Evolutionary conservation across 1,139 yeast genomes (phyloP), one percentile per base, ranked within the genome.

Genomic region (Barnettozyma hawaiiensis): DNA sequence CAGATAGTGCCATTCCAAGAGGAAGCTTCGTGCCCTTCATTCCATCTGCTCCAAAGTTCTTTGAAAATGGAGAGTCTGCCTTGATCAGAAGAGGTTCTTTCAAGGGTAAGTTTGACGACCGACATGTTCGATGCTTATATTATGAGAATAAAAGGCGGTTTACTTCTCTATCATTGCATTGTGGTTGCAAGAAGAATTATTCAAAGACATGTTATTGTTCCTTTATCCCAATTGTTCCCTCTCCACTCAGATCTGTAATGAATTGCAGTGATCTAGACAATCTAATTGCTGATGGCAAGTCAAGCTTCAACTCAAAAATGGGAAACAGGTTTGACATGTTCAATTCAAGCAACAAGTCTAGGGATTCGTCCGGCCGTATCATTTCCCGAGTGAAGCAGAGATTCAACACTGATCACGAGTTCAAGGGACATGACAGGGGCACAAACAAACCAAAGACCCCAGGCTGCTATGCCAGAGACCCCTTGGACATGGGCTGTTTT

Each of bases 51-150:
- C 44, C 44, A n/a, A 42, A 23, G 21, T 31, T 34, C 16, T 24
- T 35, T 38, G 18, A 21, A 9, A 42, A 42, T 31, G 39, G 42
- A 5, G 41, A 35, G 22, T 47, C 53, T 7, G 21, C 51, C 3
- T 33, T 47, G 21, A 48, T 56, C 4, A 39, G 29, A 27, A 37
- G 57, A 26, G 61, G 59, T 0, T 36, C 42, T 14, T 58, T 55
- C 40, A 56, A 46, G 41, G 59, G 58, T 1, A 18, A 26, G 4
- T 40, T 41, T 24, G 61, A 58, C 39, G 47, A 48, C 20, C 41
- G 62, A 20, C 46, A 43, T 14, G 11, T 43, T 5, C 33, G 49
- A 14, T 58, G 62, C 44, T 21, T 38, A 0, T 46, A 35, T 29
- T 31, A 22, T 23, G 19, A 29, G 7, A 34, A 31, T 3, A 35